These are phyloP conservation scores for Tolypocladium inflatum DNA, from an alignment of 2,329 filamentous ascomycete genomes.

Conservation along the genomic window DNA sequence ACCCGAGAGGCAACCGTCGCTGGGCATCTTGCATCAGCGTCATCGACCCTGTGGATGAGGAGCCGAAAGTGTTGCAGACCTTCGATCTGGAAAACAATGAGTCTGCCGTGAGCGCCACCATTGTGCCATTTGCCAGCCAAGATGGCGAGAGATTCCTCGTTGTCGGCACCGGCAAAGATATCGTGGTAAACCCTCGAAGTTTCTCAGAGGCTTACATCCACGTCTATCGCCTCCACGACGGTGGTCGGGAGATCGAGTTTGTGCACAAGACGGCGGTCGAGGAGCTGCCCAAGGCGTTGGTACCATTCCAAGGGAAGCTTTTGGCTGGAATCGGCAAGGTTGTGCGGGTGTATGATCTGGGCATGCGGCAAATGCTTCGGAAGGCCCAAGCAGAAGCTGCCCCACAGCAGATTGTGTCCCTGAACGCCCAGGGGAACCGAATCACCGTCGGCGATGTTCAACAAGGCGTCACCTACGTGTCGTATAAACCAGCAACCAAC, in stretches of 20 bases:
- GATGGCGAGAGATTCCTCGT: constrained; percentile 86
- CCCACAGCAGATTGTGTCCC: constrained; percentile 73
- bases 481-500: constrained; percentile 89
- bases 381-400: constrained; percentile 79
- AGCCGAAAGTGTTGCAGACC: constrained; percentile 60
- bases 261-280: constrained; percentile 95
- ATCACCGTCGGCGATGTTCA: constrained; percentile 89
- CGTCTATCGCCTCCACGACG: constrained; percentile 80
- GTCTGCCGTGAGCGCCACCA: constrained; percentile 75
- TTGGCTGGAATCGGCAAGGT: constrained; percentile 77
- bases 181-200: constrained; percentile 67
- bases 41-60: constrained; percentile 71
- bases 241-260: constrained; percentile 83
- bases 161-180: constrained; percentile 88
- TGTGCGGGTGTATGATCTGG: constrained; percentile 83
- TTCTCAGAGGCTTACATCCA: constrained; percentile 78
- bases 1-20: constrained; percentile 70
- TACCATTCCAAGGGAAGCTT: constrained; percentile 87
- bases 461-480: constrained; percentile 83
- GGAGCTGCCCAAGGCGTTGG: constrained; percentile 77
- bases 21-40: constrained; percentile 97
- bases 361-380: constrained; percentile 82
- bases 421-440: constrained; percentile 84
- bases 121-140: constrained; percentile 79
- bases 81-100: constrained; percentile 85